Conservation (phyloP, 2,329 filamentous ascomycete genomes). For the Sclerotinia glacialis region DNA sequence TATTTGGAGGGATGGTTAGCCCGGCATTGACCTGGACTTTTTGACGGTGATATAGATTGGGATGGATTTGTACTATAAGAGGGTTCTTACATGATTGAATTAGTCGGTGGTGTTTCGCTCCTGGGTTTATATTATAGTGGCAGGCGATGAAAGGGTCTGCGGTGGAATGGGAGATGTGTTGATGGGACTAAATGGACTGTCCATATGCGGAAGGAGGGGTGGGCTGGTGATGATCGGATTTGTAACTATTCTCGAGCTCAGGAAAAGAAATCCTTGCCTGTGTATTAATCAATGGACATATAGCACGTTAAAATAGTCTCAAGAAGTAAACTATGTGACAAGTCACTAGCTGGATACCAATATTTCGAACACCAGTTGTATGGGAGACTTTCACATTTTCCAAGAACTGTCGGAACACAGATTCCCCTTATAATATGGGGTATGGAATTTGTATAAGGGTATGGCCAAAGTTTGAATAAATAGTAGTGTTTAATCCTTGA, state of each 20-base stretch:
- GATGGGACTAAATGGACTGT: background rate
- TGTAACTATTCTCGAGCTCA: constrained; percentile 1
- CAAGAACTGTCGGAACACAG: background rate
- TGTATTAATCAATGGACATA: constrained; percentile 14
- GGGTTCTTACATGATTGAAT: background rate
- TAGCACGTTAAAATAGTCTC: background rate
- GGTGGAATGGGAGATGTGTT: background rate
- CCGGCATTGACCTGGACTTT: background rate
- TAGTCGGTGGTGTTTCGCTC: background rate
- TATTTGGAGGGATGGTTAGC: background rate
- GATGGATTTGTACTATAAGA: constrained; percentile 12
- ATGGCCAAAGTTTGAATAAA: background rate
- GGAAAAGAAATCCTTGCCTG: background rate
- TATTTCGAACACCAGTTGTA: background rate
- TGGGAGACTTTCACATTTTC: background rate
- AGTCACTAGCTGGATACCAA: background rate
- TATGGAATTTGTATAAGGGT: background rate
- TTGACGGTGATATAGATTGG: constrained; percentile 4
- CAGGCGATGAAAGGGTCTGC: background rate
- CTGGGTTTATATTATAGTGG: background rate
- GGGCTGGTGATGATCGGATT: background rate
- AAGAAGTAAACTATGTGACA: background rate
- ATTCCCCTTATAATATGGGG: background rate
- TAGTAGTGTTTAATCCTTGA: background rate
- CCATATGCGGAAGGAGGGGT: background rate